Evolutionary conservation across 768 basidiomycete genomes (phyloP).

Genomic region (Tricholoma terreum): DNA sequence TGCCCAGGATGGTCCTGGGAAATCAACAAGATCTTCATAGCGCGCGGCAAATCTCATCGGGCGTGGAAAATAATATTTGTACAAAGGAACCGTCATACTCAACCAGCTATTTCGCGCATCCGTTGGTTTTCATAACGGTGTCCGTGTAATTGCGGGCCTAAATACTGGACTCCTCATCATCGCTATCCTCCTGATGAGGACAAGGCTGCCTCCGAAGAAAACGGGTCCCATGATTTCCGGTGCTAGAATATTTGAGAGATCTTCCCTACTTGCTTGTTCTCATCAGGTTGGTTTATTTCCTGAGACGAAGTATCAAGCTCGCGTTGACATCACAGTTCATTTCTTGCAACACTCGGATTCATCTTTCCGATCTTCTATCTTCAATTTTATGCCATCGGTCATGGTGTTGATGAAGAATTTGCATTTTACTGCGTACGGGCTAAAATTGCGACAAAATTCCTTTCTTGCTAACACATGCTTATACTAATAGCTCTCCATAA

Average conservation of each 20-base stretch:
- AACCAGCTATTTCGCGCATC: slow-evolving; percentile 41
- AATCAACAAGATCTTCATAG: too few relatives aligned
- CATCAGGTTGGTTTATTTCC: too few relatives aligned
- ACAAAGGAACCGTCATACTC: too few relatives aligned
- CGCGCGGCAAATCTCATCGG: too few relatives aligned
- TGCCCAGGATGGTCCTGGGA: too few relatives aligned
- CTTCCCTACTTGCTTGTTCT: too few relatives aligned
- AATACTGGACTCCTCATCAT: slow-evolving; percentile 25
- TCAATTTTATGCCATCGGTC: slow-evolving; percentile 49
- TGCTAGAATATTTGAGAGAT: too few relatives aligned
- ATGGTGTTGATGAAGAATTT: slow-evolving; percentile 40
- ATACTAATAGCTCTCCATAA: slow-evolving; percentile 48
- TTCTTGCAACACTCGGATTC: slow-evolving; percentile 35
- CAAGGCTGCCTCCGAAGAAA: slow-evolving; percentile 39
- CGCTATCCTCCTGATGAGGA: slow-evolving; percentile 29
- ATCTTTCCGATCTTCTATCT: slow-evolving; percentile 55
- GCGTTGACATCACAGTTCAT: slow-evolving; percentile 22
- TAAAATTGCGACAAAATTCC: too few relatives aligned
- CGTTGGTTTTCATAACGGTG: slow-evolving; percentile 45
- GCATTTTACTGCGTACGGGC: slow-evolving; percentile 61
- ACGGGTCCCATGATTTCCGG: slow-evolving; percentile 23
- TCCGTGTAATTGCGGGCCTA: slow-evolving; percentile 41
- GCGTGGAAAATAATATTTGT: too few relatives aligned
- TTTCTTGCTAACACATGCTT: slow-evolving; percentile 6
- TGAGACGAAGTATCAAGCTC: background rate